A percentile compares a stretch with the other conserved stretches of the same genome.
These are phyloP conservation scores for Lactarius indigo DNA, from an alignment of 768 basidiomycete species.

Conservation along the genomic window DNA sequence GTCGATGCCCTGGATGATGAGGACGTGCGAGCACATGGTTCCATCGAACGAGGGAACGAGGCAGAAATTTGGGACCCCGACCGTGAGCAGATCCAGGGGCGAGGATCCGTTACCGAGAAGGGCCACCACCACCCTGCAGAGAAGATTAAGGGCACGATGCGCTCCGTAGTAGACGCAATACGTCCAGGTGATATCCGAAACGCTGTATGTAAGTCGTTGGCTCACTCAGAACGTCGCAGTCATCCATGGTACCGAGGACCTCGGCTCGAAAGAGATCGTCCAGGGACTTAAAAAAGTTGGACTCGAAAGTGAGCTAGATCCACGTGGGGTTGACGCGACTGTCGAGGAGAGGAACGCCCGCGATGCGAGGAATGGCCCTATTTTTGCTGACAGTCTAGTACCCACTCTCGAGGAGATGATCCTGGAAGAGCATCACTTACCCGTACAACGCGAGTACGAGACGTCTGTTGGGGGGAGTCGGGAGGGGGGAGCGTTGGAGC, in stretches of 20 bases:
- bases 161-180: slow-evolving; percentile 22
- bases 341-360: slow-evolving; percentile 51
- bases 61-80: slow-evolving; percentile 73
- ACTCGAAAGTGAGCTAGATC: slow-evolving; percentile 39
- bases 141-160: slow-evolving; percentile 25
- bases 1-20: slow-evolving; percentile 85
- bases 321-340: slow-evolving; percentile 40
- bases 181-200: slow-evolving; percentile 45
- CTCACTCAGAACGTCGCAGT: slow-evolving; percentile 35
- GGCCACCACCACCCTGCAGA: slow-evolving; percentile 19
- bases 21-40: slow-evolving; percentile 54
- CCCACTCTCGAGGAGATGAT: slow-evolving; percentile 70
- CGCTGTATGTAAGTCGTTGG: neutral
- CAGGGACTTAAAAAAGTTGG: slow-evolving; percentile 44
- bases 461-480: slow-evolving; percentile 10
- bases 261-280: slow-evolving; percentile 34
- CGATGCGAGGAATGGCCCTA: slow-evolving; percentile 48
- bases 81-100: slow-evolving; percentile 53
- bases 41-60: slow-evolving; percentile 46
- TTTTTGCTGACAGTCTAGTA: slow-evolving; percentile 59
- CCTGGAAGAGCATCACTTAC: slow-evolving; percentile 40
- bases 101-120: slow-evolving; percentile 40
- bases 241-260: slow-evolving; percentile 39
- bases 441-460: slow-evolving; percentile 12
- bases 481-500: slow-evolving; percentile 4